Base-by-base conservation (phyloP, 768 basidiomycete genomes). In the Suillus subluteus region DNA sequence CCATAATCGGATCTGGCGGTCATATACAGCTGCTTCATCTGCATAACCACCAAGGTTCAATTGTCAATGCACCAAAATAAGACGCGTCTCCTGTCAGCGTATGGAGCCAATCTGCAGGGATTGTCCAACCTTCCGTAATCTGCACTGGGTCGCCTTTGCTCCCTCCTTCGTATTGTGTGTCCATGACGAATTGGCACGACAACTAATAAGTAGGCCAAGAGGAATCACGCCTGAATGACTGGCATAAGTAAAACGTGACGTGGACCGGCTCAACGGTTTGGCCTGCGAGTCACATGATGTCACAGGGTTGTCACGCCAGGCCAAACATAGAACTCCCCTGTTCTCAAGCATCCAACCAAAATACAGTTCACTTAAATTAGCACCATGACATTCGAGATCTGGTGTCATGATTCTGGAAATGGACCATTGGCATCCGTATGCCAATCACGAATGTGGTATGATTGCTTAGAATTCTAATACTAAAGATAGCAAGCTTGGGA, bases 1-100 rank as follows among this genome's bases (percentile, higher is more conserved):
- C 98, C 98, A 99, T 71, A 98, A 80, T 38, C 97, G 88, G 82
- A 99, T 98, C 78, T 99, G 96, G 35, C 97, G 89, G 77, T 99
- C 98, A 77, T 99, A 98, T 32, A 98, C 85, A 16, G 92, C 94
- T n/a, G 87, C 89, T 70, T 90, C 86, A 72, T 87, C 86, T 87
- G 66, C 52, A 18, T 43, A 52, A 40, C 46, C 40, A 58, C 21
- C 43, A 30, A 16, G 11, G 30, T 38, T 37, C 40, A 56, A 59
- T 32, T 30, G 5, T 21, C 41, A 62, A 46, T 21, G 58, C 5
- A 30, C 54, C 65, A 15, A 65, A 66, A 64, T 16, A 46, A 63
- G 35, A 63, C 46, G 52, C 41, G 62, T 62, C 62, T 52, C 43
- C 37, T n/a, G 26, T 68, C 55, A 64, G 62, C 11, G 38, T 63